These are phyloP conservation scores for Nicotiana sylvestris DNA, from an alignment of 257 asterid species.

Conservation along the genomic window DNA sequence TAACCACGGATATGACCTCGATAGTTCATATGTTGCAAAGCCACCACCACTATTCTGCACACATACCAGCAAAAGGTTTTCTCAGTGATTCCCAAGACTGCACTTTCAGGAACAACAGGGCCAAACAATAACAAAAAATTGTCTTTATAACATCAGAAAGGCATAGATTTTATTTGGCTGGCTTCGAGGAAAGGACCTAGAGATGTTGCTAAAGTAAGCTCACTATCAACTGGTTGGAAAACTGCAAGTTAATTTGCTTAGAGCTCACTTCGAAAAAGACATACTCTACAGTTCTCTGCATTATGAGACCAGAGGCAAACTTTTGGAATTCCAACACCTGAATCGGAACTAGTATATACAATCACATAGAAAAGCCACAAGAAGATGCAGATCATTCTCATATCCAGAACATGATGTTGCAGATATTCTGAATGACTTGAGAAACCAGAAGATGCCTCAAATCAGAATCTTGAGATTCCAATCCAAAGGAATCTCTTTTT, in stretches of 20 bases:
- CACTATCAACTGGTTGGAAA: background rate
- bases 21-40: conserved; percentile 93
- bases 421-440: background rate
- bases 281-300: background rate
- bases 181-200: background rate
- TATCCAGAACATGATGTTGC: background rate
- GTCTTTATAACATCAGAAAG: background rate
- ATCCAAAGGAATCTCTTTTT: background rate
- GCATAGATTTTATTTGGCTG: background rate
- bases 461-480: background rate
- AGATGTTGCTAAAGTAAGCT: conserved; percentile 8
- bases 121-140: background rate
- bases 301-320: background rate
- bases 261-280: background rate
- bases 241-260: background rate
- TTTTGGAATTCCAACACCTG: background rate
- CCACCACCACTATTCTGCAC: conserved; percentile 83
- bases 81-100: conserved; percentile 19
- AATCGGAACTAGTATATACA: background rate
- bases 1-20: conserved; percentile 97
- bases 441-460: background rate
- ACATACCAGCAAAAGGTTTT: conserved; percentile 27
- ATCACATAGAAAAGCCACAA: conserved; percentile 7
- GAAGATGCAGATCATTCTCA: background rate
- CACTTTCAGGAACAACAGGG: background rate